These are phyloP conservation scores for Dioscorea alata DNA, from an alignment of 106 monocot genomes.

Conservation along the genomic window DNA sequence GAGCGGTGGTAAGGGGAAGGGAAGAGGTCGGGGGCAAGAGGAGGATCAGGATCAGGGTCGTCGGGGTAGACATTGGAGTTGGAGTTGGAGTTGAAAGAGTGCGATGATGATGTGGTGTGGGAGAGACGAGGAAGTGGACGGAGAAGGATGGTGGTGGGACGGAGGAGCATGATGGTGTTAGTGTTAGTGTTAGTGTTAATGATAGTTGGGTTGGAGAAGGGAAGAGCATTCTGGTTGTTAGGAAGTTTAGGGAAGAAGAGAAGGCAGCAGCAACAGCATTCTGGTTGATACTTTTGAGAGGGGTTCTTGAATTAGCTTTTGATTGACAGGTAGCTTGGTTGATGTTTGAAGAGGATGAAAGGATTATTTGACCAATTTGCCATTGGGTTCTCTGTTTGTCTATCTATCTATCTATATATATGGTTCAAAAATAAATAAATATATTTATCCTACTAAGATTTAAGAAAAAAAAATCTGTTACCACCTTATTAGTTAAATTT, in stretches of 20 bases:
- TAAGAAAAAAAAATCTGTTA: no score
- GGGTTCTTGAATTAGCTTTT: no score
- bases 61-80: no score
- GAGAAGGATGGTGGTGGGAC: not conserved
- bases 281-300: not conserved
- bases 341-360: no score
- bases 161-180: not conserved
- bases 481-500: no score
- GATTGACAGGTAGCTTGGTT: no score
- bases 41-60: not conserved
- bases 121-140: conserved; percentile 6
- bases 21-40: conserved; percentile 3
- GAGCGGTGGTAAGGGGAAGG: conserved; percentile 26
- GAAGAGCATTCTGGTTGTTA: not conserved
- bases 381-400: no score
- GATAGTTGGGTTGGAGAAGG: not conserved
- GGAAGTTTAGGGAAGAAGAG: not conserved
- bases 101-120: conserved; percentile 3
- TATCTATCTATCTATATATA: no score
- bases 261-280: not conserved
- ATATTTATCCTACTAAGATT: no score
- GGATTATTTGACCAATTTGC: no score
- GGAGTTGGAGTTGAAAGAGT: not conserved
- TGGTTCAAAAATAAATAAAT: no score
- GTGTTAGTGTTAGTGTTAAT: not conserved